Evolutionary conservation across 1,284 basidiomycete species (phyloP).

Genomic region (Meira nashicola): DNA sequence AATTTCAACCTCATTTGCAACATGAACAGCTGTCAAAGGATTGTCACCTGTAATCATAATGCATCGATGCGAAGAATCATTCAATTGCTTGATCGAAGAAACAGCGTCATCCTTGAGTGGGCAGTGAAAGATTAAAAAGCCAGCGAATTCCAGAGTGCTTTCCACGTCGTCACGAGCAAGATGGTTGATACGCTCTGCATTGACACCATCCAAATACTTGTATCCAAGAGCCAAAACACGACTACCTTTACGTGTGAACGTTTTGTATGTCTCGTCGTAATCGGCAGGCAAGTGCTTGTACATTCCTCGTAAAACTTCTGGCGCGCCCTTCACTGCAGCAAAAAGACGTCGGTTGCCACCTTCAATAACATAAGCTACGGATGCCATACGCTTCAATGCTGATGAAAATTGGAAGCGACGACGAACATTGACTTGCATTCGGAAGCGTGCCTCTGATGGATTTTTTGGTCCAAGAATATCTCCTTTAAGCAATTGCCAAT

Average conservation of each 20-base stretch:
- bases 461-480: conserved; percentile 26
- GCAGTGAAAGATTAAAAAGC: conserved; percentile 52
- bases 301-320: conserved; percentile 50
- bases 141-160: conserved; percentile 40
- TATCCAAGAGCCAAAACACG: conserved; percentile 51
- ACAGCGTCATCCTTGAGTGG: conserved; percentile 51
- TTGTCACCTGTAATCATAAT: conserved; percentile 54
- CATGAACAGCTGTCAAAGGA: conserved; percentile 49
- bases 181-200: conserved; percentile 29
- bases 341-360: conserved; percentile 26
- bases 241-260: conserved; percentile 48
- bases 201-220: conserved; percentile 37
- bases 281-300: conserved; percentile 40
- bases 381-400: conserved; percentile 51
- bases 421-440: conserved; percentile 33
- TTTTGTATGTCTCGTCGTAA: conserved; percentile 51
- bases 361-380: conserved; percentile 38
- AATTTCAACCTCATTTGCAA: conserved; percentile 51
- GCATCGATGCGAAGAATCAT: conserved; percentile 51
- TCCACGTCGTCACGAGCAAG: conserved; percentile 46
- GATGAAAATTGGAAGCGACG: conserved; percentile 53
- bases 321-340: conserved; percentile 49
- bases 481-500: conserved; percentile 81
- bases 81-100: conserved; percentile 42
- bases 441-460: conserved; percentile 26